Evolutionary conservation across 202 grass and related monocot species (phyloP), one percentile per base, ranked within the genome.

Genomic region (Carex sylvatica): DNA sequence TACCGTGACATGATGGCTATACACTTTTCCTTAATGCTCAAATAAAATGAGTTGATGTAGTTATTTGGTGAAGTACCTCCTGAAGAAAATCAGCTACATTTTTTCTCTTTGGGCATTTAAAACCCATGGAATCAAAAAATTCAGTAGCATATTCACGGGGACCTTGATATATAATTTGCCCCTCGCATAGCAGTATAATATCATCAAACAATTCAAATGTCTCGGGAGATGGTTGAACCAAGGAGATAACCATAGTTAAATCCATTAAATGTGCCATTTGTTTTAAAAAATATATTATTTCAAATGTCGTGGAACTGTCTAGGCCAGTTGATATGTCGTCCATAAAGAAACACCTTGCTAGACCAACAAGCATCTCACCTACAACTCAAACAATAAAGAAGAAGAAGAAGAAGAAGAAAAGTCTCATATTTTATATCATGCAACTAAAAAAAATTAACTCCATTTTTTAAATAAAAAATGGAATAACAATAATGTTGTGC

Each of bases 271-370:
- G 93, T 30, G 89, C 87, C 86, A 95, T 83, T 78, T 95, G 96
- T 83, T 93, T 91, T 63, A 98, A 85, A 90, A 87, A 98, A 62
- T 90, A 93, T 13, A 98, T 62, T 52, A 93, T 98, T 84, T 93
- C 87, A 83, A 95, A 98, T 26, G 96, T 93, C 0, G 96, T 98
- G 38, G 92, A 91, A 76, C 96, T 98, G 86, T 98, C 96, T 75
- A 98, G 89, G 83, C 96, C 96, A 81, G 92, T 98, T 72, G 96
- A 95, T 84, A 98, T 95, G 83, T 98, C 92, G 86, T 98, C 96
- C 96, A 98, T 98, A 81, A 98, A 93, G 81, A 95, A 93, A 77
- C 92, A 91, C 85, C 89, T 93, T 83, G 92, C 87, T 23, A 98
- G 85, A 62, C 96, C 87, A 74, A 95, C 96, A 56, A 98, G 86